phyloP scores from a whole-genome alignment of 108 stramenopile species.

The Skeletonema marinoi region DNA sequence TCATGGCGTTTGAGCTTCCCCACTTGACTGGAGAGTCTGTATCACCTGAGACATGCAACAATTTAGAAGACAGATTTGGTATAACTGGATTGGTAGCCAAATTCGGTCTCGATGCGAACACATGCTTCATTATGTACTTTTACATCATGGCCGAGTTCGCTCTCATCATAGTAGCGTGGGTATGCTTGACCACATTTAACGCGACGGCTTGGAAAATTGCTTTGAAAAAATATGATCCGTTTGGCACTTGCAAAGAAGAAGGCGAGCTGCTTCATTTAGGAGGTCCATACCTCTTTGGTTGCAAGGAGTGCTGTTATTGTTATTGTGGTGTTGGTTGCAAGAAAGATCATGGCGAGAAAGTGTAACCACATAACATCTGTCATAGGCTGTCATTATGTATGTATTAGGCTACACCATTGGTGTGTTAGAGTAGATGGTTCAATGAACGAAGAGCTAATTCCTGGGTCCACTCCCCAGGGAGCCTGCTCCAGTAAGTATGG shows the following conservation, averaged over 20 bases:
- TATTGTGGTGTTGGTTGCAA: background rate
- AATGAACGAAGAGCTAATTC: no score
- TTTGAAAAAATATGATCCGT: constrained; percentile 14
- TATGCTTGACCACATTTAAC: constrained; percentile 13
- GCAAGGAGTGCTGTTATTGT: constrained; percentile 13
- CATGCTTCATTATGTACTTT: constrained; percentile 16
- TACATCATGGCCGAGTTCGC: constrained; percentile 5
- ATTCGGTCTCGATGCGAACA: background rate
- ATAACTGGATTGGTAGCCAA: background rate
- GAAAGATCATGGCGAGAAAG: background rate
- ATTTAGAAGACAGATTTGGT: background rate
- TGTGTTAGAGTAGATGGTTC: no score
- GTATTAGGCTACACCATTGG: no score
- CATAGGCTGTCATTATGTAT: no score
- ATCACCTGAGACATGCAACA: background rate
- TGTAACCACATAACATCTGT: background rate
- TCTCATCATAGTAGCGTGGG: constrained; percentile 8
- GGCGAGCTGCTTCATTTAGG: background rate
- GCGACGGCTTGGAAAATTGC: constrained; percentile 10
- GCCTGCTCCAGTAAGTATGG: no score
- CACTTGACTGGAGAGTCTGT: constrained; percentile 1
- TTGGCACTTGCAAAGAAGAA: constrained; percentile 4
- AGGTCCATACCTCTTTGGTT: constrained; percentile 21
- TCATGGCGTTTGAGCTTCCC: constrained; percentile 5
- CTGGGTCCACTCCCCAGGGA: no score